phyloP scores from a whole-genome alignment of 305 asterid species.

The Fraxinus velutina region DNA sequence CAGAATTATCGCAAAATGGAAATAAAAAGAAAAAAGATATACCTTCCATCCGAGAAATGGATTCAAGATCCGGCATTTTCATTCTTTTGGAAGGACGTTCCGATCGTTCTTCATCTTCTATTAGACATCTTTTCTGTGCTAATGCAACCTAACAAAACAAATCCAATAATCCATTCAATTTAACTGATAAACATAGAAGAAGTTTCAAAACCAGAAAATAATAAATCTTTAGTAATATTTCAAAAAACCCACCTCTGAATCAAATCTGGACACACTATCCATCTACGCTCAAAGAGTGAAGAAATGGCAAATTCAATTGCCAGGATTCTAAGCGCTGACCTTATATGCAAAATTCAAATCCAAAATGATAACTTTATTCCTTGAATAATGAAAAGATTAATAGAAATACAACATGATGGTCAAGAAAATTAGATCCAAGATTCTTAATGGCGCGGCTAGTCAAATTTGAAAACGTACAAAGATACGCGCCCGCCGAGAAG shows the following conservation, averaged over 20 bases:
- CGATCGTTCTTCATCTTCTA: conserved; percentile 44
- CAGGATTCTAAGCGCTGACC: conserved; percentile 16
- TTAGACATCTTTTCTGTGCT: conserved; percentile 50
- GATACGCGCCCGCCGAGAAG: neutral
- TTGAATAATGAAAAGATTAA: neutral
- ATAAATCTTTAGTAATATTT: neutral
- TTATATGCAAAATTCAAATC: conserved; percentile 23
- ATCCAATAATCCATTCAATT: conserved; percentile 3
- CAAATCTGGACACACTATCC: conserved; percentile 59
- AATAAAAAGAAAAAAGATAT: conserved; percentile 15
- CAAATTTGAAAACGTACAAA: neutral
- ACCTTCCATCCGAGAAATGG: conserved; percentile 70
- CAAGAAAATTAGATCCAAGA: conserved; percentile 1
- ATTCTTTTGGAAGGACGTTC: conserved; percentile 44
- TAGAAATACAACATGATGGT: conserved; percentile 14
- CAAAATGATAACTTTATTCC: conserved; percentile 18
- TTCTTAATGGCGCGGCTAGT: conserved; percentile 15
- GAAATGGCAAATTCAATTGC: conserved; percentile 7
- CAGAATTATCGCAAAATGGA: neutral
- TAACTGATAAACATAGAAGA: neutral
- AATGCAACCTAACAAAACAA: conserved; percentile 32
- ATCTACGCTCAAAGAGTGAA: conserved; percentile 19
- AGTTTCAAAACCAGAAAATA: neutral
- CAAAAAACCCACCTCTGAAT: conserved; percentile 44
- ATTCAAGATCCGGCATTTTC: conserved; percentile 66